phyloP scores from a whole-genome alignment of 2,329 filamentous ascomycete genomes.

The Nigrospora sphaerica region DNA sequence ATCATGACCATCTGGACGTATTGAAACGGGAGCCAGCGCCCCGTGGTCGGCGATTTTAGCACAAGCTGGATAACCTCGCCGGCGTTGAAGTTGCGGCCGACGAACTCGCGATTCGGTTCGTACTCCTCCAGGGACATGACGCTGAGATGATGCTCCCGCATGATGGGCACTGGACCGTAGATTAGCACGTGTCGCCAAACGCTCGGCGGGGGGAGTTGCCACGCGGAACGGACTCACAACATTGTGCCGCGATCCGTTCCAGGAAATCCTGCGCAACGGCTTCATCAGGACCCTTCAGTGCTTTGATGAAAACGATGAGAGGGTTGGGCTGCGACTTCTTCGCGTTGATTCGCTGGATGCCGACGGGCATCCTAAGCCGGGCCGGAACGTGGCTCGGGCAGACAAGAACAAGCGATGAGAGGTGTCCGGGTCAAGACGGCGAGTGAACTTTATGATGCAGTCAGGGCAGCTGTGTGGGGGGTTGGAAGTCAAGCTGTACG shows the following conservation, averaged over 20 bases:
- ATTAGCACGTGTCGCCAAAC: not conserved
- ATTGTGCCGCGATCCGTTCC: slow-evolving; percentile 74
- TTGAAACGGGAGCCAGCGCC: slow-evolving; percentile 70
- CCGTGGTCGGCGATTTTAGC: slow-evolving; percentile 56
- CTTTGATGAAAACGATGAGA: slow-evolving; percentile 79
- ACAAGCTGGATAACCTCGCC: slow-evolving; percentile 84
- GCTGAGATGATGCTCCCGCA: slow-evolving; percentile 57
- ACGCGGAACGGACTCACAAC: slow-evolving; percentile 36
- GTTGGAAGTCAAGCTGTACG: too few relatives aligned
- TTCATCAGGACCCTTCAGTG: slow-evolving; percentile 59
- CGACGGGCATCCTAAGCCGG: slow-evolving; percentile 60
- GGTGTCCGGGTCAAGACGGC: too few relatives aligned
- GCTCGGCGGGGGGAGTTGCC: too few relatives aligned
- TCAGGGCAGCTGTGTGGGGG: too few relatives aligned
- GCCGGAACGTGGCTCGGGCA: too few relatives aligned
- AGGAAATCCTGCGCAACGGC: slow-evolving; percentile 61
- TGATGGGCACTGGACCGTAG: slow-evolving; percentile 50
- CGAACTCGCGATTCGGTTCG: slow-evolving; percentile 73
- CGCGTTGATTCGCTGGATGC: slow-evolving; percentile 73
- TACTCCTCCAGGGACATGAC: slow-evolving; percentile 74
- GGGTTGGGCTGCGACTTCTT: slow-evolving; percentile 68
- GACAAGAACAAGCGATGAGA: too few relatives aligned
- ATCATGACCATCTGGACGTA: slow-evolving; percentile 96
- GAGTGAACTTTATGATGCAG: too few relatives aligned
- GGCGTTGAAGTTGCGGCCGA: slow-evolving; percentile 84